Evolutionary conservation across 345 rosid genomes (phyloP).

Genomic region (Stellera chamaejasme): DNA sequence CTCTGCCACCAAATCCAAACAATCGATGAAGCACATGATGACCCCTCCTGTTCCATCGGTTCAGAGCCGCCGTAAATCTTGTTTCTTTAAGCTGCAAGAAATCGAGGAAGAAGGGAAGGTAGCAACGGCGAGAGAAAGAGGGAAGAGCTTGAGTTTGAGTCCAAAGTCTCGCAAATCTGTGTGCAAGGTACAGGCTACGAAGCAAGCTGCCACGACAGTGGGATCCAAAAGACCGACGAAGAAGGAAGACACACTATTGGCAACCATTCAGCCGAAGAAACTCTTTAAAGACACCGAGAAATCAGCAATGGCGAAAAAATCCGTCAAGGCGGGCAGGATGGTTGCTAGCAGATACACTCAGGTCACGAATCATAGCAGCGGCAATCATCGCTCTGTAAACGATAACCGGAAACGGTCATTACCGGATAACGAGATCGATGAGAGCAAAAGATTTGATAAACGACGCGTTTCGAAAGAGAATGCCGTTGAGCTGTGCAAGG

Average conservation of each 20-base stretch:
- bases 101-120: slow-evolving; percentile 71
- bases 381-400: slow-evolving; percentile 9
- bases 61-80: slow-evolving; percentile 73
- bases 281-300: slow-evolving; percentile 82
- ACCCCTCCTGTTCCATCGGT: slow-evolving; percentile 58
- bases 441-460: slow-evolving; percentile 45
- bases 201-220: slow-evolving; percentile 62
- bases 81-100: slow-evolving; percentile 80
- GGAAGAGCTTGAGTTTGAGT: slow-evolving; percentile 67
- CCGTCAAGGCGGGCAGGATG: slow-evolving; percentile 54
- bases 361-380: slow-evolving; percentile 22
- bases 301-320: slow-evolving; percentile 40
- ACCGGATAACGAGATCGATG: slow-evolving; percentile 59
- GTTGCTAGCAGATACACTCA: slow-evolving; percentile 77
- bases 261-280: slow-evolving; percentile 63
- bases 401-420: slow-evolving; percentile 60
- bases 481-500: slow-evolving; percentile 11
- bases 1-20: slow-evolving; percentile 34
- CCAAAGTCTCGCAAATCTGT: slow-evolving; percentile 57
- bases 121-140: slow-evolving; percentile 56
- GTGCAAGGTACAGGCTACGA: slow-evolving; percentile 34
- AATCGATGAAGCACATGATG: slow-evolving; percentile 31
- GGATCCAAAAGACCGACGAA: slow-evolving; percentile 54
- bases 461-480: slow-evolving; percentile 50
- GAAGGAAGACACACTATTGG: slow-evolving; percentile 55